Base-by-base conservation (phyloP, 1,284 basidiomycete species). In the Schizopora paradoxa region DNA sequence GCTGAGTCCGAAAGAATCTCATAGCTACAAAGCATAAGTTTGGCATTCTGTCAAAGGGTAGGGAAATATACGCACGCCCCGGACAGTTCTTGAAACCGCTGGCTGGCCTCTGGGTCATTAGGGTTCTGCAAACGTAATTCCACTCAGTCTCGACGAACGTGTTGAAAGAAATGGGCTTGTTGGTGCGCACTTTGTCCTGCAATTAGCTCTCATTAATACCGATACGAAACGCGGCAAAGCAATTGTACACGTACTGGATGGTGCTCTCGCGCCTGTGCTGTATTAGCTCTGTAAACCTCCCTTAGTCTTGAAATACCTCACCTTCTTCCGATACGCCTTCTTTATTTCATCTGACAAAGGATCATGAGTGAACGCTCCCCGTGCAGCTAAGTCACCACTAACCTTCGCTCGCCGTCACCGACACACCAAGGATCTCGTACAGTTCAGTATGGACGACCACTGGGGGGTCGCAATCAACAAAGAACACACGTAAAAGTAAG, bases 311-410 rank as follows among this genome's bases (percentile, higher is more conserved):
- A 51, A 38, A n/a, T 51, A 41, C 33, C 36, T 11, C 41, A 51
- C 89, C 81, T 91, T 92, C 69, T 79, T 86, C 61, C 86, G 83
- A 62, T 96, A 96, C 5, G 91, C 92, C 61, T 87, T 89, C 67
- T 93, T 94, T 60, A 96, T 90, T 55, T 95, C 90, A 54, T 69
- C 87, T 88, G 49, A 23, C 56, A 26, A 33, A 40, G 51, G 39
- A 41, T 53, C 53, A 43, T 42, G 36, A 39, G 40, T 41, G 35
- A 28, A 7, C 39, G 41, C 43, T 14, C 43, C 29, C 27, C 28
- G 43, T 21, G 6, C 27, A 23, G 26, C 23, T 33, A 29, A 34
- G 28, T 36, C 16, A 27, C 16, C 44, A 53, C 60, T 35, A 58
- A 87, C 88, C 81, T 69, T 85, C 83, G 29, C 72, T 77, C 29